phyloP scores from a whole-genome alignment of 176 grass and related monocot genomes.

The Raddia guianensis region DNA sequence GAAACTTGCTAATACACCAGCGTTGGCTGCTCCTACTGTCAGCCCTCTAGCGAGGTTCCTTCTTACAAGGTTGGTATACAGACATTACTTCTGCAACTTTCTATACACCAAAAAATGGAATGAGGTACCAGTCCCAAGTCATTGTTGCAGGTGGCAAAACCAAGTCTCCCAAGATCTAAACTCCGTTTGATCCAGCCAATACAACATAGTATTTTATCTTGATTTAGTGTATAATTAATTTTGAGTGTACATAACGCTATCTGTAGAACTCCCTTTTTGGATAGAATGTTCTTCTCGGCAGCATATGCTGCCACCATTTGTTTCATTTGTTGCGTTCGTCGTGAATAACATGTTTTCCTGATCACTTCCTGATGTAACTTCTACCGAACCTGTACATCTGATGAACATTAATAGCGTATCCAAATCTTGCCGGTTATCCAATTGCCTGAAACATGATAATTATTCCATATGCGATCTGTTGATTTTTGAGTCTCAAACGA shows the following conservation, averaged over 20 bases:
- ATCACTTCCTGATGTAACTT: slow-evolving; percentile 35
- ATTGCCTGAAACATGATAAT: background rate
- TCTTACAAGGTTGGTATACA: slow-evolving; percentile 71
- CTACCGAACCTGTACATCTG: slow-evolving; percentile 32
- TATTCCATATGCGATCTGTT: background rate
- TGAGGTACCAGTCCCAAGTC: slow-evolving; percentile 25
- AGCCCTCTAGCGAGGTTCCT: slow-evolving; percentile 93
- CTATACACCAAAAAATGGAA: slow-evolving; percentile 22
- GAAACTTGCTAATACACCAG: slow-evolving; percentile 50
- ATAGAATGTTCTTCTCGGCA: slow-evolving; percentile 19
- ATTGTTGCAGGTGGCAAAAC: slow-evolving; percentile 80
- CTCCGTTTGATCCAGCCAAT: slow-evolving; percentile 61
- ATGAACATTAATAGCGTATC: slow-evolving; percentile 2
- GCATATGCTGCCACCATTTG: slow-evolving; percentile 36
- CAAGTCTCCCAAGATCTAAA: slow-evolving; percentile 97
- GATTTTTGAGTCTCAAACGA: background rate
- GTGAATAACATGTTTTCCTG: slow-evolving; percentile 16
- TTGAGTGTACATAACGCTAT: slow-evolving; percentile 76
- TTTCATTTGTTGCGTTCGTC: slow-evolving; percentile 48
- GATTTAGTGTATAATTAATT: slow-evolving; percentile 69
- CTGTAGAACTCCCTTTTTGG: slow-evolving; percentile 21
- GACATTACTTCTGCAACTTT: slow-evolving; percentile 16
- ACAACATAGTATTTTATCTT: slow-evolving; percentile 34
- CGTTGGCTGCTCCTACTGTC: slow-evolving; percentile 64
- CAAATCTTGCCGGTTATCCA: slow-evolving; percentile 9